phyloP scores from a whole-genome alignment of 2,329 filamentous ascomycete species.

The Claviceps humidiphila region DNA sequence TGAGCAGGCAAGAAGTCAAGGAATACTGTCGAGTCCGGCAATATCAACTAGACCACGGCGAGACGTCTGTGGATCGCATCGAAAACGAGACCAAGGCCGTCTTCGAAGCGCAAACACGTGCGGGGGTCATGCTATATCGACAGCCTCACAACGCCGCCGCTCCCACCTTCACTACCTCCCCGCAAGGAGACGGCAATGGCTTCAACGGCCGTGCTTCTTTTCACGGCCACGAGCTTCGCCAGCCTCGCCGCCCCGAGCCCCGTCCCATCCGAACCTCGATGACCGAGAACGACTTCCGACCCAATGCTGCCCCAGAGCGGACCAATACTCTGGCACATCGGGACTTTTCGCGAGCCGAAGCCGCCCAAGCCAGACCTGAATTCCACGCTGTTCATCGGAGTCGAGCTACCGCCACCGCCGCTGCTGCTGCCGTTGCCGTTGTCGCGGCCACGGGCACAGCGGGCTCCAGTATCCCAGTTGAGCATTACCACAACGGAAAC shows the following conservation, averaged over 20 bases:
- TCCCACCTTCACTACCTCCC: slow-evolving; percentile 13
- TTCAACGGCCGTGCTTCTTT: slow-evolving; percentile 10
- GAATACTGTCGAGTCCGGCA: slow-evolving; percentile 51
- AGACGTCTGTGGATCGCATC: slow-evolving; percentile 31
- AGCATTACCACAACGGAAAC: slow-evolving; percentile 10
- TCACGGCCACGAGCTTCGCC: slow-evolving; percentile 27
- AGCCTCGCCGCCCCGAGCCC: slow-evolving; percentile 27
- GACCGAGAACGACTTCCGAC: slow-evolving; percentile 10
- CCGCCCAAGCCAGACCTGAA: slow-evolving; percentile 36
- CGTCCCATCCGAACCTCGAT: slow-evolving; percentile 17
- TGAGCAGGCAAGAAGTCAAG: slow-evolving; percentile 44
- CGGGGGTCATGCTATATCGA: slow-evolving; percentile 18
- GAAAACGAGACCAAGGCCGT: slow-evolving; percentile 41
- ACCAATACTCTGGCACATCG: slow-evolving; percentile 36
- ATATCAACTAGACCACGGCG: slow-evolving; percentile 41
- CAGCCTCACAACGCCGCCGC: slow-evolving; percentile 8
- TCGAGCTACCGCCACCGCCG: slow-evolving; percentile 17
- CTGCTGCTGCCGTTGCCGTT: slow-evolving; percentile 11
- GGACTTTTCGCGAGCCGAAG: slow-evolving; percentile 39
- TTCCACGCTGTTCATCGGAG: slow-evolving; percentile 31
- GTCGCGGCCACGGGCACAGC: slow-evolving; percentile 8
- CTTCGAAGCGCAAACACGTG: slow-evolving; percentile 33
- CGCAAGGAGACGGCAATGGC: slow-evolving; percentile 9
- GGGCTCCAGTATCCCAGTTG: slow-evolving; percentile 7
- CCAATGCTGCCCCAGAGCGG: slow-evolving; percentile 26